phyloP scores from a whole-genome alignment of 371 early-diverging fungal species.

The Quaeritorhiza haematococci region DNA sequence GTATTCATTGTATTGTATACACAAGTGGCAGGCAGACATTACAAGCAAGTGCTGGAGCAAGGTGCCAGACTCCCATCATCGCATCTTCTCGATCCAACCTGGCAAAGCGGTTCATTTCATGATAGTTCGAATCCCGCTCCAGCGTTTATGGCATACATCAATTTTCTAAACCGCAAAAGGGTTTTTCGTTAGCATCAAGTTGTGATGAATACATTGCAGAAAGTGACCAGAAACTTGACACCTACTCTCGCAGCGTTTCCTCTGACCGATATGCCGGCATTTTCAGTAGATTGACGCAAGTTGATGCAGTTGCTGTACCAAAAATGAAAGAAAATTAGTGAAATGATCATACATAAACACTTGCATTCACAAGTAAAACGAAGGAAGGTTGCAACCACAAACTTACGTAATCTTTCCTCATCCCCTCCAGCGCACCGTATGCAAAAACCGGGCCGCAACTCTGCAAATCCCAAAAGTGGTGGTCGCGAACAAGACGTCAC shows the following conservation, averaged over 20 bases:
- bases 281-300: constrained; percentile 92
- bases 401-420: constrained; percentile 40
- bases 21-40: too few relatives aligned
- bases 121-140: constrained; percentile 89
- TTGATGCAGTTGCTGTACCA: constrained; percentile 46
- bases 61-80: too few relatives aligned
- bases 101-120: too few relatives aligned
- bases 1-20: too few relatives aligned
- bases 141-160: constrained; percentile 79
- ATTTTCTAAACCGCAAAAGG: constrained; percentile 51
- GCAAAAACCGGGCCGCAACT: constrained; percentile 51
- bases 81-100: too few relatives aligned
- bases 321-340: not conserved
- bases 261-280: constrained; percentile 72
- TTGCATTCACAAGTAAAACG: not conserved
- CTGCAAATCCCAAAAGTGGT: constrained; percentile 85
- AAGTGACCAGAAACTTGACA: too few relatives aligned
- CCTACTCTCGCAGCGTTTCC: constrained; percentile 32
- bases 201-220: not conserved
- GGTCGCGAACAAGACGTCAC: constrained; percentile 88
- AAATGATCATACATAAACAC: constrained; percentile 1
- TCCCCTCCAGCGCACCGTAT: constrained; percentile 64
- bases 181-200: too few relatives aligned
- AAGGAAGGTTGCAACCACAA: not conserved
- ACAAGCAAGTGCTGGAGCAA: too few relatives aligned